Conservation (phyloP, 2,329 filamentous ascomycete species). For the Sphaerulina musiva region DNA sequence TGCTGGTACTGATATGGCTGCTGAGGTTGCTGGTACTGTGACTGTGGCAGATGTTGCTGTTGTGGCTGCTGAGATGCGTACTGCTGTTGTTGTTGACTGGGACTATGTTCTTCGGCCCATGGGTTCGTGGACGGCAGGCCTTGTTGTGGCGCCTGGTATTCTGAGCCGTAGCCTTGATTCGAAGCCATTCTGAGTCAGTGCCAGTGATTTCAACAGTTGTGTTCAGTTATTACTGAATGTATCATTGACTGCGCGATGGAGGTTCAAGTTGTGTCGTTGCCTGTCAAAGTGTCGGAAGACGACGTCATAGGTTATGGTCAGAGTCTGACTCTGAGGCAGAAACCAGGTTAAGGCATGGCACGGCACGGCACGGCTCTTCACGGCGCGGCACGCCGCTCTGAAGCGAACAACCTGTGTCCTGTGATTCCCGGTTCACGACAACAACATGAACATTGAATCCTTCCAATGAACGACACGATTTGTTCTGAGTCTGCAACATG, state of each 20-base stretch:
- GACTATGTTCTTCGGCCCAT: constrained; percentile 16
- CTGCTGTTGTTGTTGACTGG: constrained; percentile 4
- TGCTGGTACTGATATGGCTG: constrained; percentile 8
- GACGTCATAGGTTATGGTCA: not conserved
- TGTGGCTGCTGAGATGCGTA: not conserved
- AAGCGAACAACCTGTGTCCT: too few species aligned
- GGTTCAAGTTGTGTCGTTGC: not conserved
- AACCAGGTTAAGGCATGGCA: too few species aligned
- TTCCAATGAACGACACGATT: not conserved
- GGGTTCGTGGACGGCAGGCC: constrained; percentile 16
- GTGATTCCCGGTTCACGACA: too few species aligned
- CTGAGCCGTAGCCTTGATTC: constrained; percentile 15
- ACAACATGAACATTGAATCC: too few species aligned
- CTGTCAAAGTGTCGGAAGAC: not conserved
- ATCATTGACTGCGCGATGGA: not conserved
- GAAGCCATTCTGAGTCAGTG: constrained; percentile 4
- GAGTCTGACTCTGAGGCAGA: too few species aligned
- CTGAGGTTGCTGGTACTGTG: constrained; percentile 5
- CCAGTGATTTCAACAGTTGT: too few species aligned
- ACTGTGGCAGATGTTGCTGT: constrained; percentile 5
- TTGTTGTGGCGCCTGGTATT: constrained; percentile 9
- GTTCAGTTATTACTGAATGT: too few species aligned
- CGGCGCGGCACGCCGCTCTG: too few species aligned
- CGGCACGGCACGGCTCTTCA: too few species aligned
- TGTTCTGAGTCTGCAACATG: not conserved